These are phyloP conservation scores for Tetrapisispora pingtungensis DNA, from an alignment of 805 yeast genomes.

Conservation along the genomic window DNA sequence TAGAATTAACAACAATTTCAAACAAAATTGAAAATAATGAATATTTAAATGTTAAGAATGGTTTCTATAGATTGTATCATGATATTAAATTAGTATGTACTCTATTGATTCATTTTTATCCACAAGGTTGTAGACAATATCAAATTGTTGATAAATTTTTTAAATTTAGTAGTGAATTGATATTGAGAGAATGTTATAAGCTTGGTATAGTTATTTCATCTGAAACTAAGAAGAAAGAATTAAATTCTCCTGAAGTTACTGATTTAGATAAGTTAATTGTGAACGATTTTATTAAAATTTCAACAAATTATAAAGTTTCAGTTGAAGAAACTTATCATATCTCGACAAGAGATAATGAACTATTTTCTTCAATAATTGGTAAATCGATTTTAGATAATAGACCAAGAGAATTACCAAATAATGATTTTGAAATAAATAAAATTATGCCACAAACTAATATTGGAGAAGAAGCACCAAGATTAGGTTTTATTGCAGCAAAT, in stretches of 20 bases:
- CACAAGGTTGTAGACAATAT: constrained; percentile 42
- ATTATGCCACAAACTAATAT: constrained; percentile 45
- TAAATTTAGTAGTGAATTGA: constrained; percentile 49
- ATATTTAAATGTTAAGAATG: constrained; percentile 31
- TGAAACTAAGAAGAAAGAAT: not conserved
- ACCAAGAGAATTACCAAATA: constrained; percentile 55
- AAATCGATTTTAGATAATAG: constrained; percentile 71
- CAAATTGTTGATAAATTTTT: constrained; percentile 50
- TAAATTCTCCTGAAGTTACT: constrained; percentile 8
- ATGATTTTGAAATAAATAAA: constrained; percentile 50
- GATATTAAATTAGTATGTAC: constrained; percentile 53
- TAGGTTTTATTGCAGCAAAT: constrained; percentile 40
- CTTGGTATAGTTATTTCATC: constrained; percentile 27
- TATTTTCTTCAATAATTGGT: constrained; percentile 64
- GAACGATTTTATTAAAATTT: constrained; percentile 52
- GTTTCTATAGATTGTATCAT: constrained; percentile 51
- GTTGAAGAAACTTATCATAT: constrained; percentile 59
- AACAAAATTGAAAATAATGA: constrained; percentile 31
- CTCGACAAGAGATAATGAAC: constrained; percentile 56
- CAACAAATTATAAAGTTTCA: constrained; percentile 39
- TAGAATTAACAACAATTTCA: constrained; percentile 32
- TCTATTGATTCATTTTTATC: constrained; percentile 36
- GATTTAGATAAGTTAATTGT: constrained; percentile 34
- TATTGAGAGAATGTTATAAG: constrained; percentile 51
- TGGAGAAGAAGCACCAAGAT: constrained; percentile 31